phyloP scores from a whole-genome alignment of 1,139 yeast genomes.

The Taphrina confusa region DNA sequence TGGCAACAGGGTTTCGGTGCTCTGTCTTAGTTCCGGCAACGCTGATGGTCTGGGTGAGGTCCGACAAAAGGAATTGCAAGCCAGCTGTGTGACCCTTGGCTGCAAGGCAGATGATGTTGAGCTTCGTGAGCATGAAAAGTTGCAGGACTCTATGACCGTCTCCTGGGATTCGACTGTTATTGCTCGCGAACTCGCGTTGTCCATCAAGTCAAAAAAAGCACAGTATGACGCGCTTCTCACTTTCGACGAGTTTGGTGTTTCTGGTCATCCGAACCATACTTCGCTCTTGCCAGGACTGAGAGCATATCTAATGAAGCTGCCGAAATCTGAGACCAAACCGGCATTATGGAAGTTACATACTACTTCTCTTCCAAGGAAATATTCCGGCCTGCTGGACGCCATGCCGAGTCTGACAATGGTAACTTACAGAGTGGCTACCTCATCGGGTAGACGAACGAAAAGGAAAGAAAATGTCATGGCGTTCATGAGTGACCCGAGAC shows the following conservation, averaged over 20 bases:
- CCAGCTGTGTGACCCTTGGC: conserved; percentile 62
- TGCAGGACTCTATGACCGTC: conserved; percentile 71
- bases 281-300: conserved; percentile 46
- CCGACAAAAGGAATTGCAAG: conserved; percentile 60
- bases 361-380: conserved; percentile 49
- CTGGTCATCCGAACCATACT: conserved; percentile 82
- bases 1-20: conserved; percentile 35
- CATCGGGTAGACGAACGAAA: conserved; percentile 21
- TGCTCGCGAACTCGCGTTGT: conserved; percentile 11
- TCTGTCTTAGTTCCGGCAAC: conserved; percentile 80
- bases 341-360: conserved; percentile 46
- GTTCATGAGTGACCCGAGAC: conserved; percentile 58
- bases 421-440: conserved; percentile 15
- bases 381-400: conserved; percentile 46
- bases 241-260: conserved; percentile 80
- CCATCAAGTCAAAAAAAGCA: conserved; percentile 4
- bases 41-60: conserved; percentile 69
- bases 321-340: conserved; percentile 39
- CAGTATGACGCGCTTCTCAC: conserved; percentile 55
- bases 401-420: conserved; percentile 40
- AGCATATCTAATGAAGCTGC: conserved; percentile 40
- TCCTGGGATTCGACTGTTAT: conserved; percentile 62
- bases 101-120: conserved; percentile 52
- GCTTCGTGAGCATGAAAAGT: conserved; percentile 54
- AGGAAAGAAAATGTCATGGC: conserved; percentile 22